Conservation (phyloP, 192 early-diverging fungal species). For the Mortierella antarctica region DNA sequence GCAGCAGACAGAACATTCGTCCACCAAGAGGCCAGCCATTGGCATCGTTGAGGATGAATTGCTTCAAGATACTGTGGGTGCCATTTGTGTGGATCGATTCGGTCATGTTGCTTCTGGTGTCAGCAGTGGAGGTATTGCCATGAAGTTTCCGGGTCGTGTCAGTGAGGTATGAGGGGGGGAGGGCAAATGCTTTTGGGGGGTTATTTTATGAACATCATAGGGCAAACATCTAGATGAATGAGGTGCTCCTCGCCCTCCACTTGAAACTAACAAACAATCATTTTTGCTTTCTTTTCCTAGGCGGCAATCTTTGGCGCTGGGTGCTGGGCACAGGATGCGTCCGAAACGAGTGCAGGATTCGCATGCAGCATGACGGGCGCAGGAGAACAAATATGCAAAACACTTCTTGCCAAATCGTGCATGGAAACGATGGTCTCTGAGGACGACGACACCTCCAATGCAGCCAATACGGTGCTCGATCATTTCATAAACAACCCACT, state of each 20-base stretch:
- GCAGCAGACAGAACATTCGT: no score
- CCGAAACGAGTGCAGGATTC: conserved; percentile 26
- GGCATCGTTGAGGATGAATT: conserved; percentile 7
- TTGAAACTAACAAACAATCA: neutral
- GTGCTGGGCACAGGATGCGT: conserved; percentile 76
- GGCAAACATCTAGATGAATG: neutral
- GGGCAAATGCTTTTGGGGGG: neutral
- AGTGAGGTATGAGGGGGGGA: conserved; percentile 69
- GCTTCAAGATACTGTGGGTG: conserved; percentile 89
- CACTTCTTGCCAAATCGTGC: conserved; percentile 70
- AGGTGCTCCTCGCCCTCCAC: neutral
- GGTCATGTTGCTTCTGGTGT: conserved; percentile 81
- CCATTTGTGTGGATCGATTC: conserved; percentile 73
- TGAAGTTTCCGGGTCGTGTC: conserved; percentile 85
- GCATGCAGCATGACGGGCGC: conserved; percentile 81
- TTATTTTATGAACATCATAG: neutral
- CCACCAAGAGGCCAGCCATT: neutral
- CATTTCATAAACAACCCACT: conserved; percentile 39
- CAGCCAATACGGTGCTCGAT: conserved; percentile 1
- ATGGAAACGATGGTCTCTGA: conserved; percentile 43
- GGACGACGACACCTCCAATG: neutral
- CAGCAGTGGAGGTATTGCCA: conserved; percentile 87
- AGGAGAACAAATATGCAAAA: conserved; percentile 90
- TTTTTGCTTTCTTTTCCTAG: conserved; percentile 34
- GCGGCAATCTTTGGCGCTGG: conserved; percentile 87